Evolutionary conservation across 164 flowering plant species (phyloP).

Genomic region (Magnolia officinalis): DNA sequence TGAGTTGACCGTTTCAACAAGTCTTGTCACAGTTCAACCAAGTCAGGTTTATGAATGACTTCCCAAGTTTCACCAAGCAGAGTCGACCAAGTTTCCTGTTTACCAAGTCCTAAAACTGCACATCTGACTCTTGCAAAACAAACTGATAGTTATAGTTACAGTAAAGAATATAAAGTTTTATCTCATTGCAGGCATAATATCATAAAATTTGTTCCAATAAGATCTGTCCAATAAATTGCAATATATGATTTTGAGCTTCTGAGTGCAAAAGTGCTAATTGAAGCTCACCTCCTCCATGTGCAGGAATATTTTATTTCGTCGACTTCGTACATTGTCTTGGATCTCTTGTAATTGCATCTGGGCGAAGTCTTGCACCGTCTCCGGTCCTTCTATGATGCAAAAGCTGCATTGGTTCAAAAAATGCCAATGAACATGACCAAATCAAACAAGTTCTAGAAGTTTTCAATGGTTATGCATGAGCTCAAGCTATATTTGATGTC

Average conservation of each 20-base stretch:
- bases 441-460: background rate
- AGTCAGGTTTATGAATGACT: no score
- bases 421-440: background rate
- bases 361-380: slow-evolving; percentile 85
- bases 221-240: background rate
- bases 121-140: background rate
- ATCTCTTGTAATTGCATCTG: slow-evolving; percentile 79
- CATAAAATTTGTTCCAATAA: background rate
- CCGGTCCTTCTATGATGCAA: slow-evolving; percentile 97
- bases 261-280: background rate
- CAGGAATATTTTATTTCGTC: slow-evolving; percentile 82
- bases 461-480: background rate
- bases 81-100: no score
- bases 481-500: background rate
- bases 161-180: background rate
- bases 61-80: no score
- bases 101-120: no score
- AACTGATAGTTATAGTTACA: background rate
- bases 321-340: slow-evolving; percentile 84
- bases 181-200: background rate
- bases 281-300: slow-evolving; percentile 87
- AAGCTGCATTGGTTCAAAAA: slow-evolving; percentile 43
- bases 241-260: no score
- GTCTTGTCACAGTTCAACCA: no score
- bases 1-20: no score